Conservation (phyloP, 148 eudicot species). For the Camellia granthamiana region DNA sequence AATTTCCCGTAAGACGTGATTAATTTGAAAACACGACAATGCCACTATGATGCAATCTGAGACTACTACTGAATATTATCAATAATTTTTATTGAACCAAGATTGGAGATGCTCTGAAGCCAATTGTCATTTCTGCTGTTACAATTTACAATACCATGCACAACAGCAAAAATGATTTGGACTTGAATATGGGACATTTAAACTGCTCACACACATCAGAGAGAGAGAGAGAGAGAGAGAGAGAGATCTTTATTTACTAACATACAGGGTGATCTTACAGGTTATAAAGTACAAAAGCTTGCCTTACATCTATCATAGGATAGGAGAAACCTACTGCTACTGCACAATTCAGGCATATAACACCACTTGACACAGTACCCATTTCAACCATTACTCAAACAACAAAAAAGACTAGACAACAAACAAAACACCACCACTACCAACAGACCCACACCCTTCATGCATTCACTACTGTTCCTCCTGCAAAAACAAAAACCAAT, state of each 20-base stretch:
- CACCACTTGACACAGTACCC: neutral
- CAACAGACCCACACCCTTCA: neutral
- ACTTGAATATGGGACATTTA: neutral
- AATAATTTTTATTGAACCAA: too few relatives aligned
- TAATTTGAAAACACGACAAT: too few relatives aligned
- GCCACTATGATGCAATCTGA: too few relatives aligned
- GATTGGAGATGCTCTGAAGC: too few relatives aligned
- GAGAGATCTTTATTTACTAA: neutral
- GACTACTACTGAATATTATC: too few relatives aligned
- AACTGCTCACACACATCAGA: neutral
- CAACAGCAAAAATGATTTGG: neutral
- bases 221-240: neutral
- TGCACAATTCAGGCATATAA: too few relatives aligned
- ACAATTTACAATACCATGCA: neutral
- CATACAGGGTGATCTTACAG: too few relatives aligned
- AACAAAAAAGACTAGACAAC: neutral
- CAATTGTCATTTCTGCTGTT: too few relatives aligned
- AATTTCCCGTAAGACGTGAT: too few relatives aligned
- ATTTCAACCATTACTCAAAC: neutral
- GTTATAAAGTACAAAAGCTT: too few relatives aligned
- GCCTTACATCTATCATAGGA: too few relatives aligned
- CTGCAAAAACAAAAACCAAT: slow-evolving; percentile 9
- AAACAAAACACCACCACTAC: neutral
- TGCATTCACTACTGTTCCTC: slow-evolving; percentile 19
- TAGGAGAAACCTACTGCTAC: too few relatives aligned